A percentile compares a stretch with the other conserved stretches of the same genome.
phyloP scores from a whole-genome alignment of 768 basidiomycete genomes.

The Strobilomyces confusus region DNA sequence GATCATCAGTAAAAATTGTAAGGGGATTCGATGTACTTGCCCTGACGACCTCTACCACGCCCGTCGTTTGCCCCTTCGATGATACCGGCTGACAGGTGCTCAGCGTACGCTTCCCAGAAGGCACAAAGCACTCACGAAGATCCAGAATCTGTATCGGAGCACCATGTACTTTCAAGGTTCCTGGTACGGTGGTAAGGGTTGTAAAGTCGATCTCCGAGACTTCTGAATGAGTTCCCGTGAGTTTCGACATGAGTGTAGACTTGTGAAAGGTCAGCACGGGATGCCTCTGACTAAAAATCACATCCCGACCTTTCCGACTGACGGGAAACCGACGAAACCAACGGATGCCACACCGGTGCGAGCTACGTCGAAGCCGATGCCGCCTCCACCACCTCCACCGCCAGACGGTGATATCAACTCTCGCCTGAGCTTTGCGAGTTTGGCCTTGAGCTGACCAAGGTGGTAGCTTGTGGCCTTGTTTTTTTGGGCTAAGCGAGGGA shows the following conservation, averaged over 20 bases:
- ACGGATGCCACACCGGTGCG: slow-evolving; percentile 97
- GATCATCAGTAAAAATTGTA: slow-evolving; percentile 16
- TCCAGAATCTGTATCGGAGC: slow-evolving; percentile 95
- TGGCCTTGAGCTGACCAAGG: slow-evolving; percentile 95
- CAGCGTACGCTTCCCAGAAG: slow-evolving; percentile 4
- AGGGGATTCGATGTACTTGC: slow-evolving; percentile 35
- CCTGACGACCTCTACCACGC: slow-evolving; percentile 93
- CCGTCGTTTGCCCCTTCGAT: slow-evolving; percentile 98
- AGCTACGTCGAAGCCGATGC: slow-evolving; percentile 96
- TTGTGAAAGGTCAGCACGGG: slow-evolving; percentile 28
- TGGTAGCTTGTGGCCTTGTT: slow-evolving; percentile 97
- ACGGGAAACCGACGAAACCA: slow-evolving; percentile 88
- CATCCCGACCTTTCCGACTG: slow-evolving; percentile 78
- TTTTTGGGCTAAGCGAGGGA: slow-evolving; percentile 68
- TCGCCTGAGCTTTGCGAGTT: slow-evolving; percentile 93
- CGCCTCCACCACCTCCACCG: slow-evolving; percentile 83
- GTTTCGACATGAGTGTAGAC: slow-evolving; percentile 93
- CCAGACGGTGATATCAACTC: slow-evolving; percentile 81
- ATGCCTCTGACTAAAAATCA: slow-evolving; percentile 5
- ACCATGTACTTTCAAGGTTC: slow-evolving; percentile 91
- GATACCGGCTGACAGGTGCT: slow-evolving; percentile 69
- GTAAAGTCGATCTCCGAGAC: slow-evolving; percentile 97
- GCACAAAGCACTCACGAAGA: slow-evolving; percentile 56
- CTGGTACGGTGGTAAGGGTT: slow-evolving; percentile 91
- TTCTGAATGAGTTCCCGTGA: slow-evolving; percentile 96